These are phyloP conservation scores for Backusella psychrophila DNA, from an alignment of 192 early-diverging fungal genomes.

Conservation along the genomic window DNA sequence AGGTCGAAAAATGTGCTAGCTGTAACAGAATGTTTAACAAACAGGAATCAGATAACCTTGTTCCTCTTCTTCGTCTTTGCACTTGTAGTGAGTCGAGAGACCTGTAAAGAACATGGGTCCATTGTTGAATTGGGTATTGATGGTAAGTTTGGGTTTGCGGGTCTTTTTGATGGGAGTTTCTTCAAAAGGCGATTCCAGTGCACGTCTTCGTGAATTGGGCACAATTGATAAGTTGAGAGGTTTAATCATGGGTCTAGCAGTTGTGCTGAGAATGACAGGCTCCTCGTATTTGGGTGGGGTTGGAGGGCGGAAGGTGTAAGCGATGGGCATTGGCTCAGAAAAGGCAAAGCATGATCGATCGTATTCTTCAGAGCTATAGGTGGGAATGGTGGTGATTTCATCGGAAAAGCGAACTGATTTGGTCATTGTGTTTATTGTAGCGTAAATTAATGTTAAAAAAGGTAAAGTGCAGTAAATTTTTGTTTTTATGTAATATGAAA, in stretches of 20 bases:
- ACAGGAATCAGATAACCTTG: slow-evolving; percentile 13
- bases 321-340: not conserved
- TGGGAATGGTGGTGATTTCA: not conserved
- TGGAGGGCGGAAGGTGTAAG: slow-evolving; percentile 5
- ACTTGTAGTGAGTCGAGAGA: slow-evolving; percentile 17
- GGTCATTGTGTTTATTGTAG: not conserved
- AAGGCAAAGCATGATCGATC: slow-evolving; percentile 17
- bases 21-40: not conserved
- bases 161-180: not conserved
- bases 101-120: slow-evolving; percentile 16
- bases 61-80: slow-evolving; percentile 16
- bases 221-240: slow-evolving; percentile 17
- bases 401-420: slow-evolving; percentile 9
- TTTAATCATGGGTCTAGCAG: not conserved
- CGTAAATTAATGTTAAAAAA: not conserved
- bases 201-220: slow-evolving; percentile 12
- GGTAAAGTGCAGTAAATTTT: not conserved
- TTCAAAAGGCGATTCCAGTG: not conserved
- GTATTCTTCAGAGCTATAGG: slow-evolving; percentile 16
- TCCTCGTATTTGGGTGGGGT: not conserved
- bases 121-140: slow-evolving; percentile 13
- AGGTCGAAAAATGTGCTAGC: not conserved
- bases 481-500: not conserved
- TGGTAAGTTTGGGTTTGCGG: slow-evolving; percentile 3
- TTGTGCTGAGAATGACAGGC: not conserved